Conservation (phyloP, 345 rosid species). For the Luvunga scandens region DNA sequence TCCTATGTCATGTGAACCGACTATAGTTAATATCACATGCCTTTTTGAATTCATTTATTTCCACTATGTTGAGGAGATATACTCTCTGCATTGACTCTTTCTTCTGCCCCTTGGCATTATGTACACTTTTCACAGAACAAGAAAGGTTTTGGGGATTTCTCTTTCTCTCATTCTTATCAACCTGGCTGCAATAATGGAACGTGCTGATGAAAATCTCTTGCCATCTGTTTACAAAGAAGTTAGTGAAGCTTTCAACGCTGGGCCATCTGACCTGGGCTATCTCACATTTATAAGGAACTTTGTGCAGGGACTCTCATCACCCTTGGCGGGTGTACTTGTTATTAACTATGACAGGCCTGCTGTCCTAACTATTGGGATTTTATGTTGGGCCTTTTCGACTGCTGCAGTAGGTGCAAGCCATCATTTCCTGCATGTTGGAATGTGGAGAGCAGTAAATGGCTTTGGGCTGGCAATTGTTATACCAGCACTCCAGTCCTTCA, state of each 20-base stretch:
- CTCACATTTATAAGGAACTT: constrained; percentile 95
- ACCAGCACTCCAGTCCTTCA: constrained; percentile 94
- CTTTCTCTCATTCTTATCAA: constrained; percentile 81
- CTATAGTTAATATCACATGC: not conserved
- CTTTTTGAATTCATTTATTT: not conserved
- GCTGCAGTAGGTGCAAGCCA: constrained; percentile 91
- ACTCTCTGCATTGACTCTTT: constrained; percentile 13
- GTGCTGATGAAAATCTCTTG: constrained; percentile 92
- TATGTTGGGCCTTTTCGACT: constrained; percentile 95
- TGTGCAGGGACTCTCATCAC: constrained; percentile 86
- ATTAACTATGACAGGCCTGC: constrained; percentile 83
- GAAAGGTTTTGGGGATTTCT: constrained; percentile 77
- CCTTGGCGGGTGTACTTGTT: constrained; percentile 83
- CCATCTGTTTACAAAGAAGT: constrained; percentile 98
- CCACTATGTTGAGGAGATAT: not conserved
- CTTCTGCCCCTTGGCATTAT: constrained; percentile 16
- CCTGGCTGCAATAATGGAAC: constrained; percentile 92
- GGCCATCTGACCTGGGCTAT: constrained; percentile 93
- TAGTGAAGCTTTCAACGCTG: constrained; percentile 90
- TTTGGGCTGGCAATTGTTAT: constrained; percentile 94
- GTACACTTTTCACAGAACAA: constrained; percentile 51
- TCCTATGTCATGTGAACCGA: not conserved
- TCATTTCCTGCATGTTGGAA: constrained; percentile 65
- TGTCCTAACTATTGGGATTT: constrained; percentile 82
- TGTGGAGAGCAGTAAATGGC: constrained; percentile 97